Evolutionary conservation across 257 asterid genomes (phyloP).

Genomic region (Eustoma russellianum): DNA sequence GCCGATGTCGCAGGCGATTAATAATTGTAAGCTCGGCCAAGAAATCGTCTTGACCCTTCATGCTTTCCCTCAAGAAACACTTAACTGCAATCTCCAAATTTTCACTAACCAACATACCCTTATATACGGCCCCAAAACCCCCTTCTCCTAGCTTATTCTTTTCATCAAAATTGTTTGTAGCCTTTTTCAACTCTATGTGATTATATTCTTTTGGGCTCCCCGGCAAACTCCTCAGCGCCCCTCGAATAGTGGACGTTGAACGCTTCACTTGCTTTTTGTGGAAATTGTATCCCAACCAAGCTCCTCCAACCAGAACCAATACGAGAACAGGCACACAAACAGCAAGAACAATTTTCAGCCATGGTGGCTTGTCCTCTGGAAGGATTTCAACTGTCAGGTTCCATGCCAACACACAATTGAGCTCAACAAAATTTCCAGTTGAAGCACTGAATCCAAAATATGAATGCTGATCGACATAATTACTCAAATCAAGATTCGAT

Average conservation of each 20-base stretch:
- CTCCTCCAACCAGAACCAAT: conserved; percentile 29
- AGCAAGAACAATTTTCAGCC: conserved; percentile 33
- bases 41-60: conserved; percentile 79
- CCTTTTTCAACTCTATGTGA: conserved; percentile 64
- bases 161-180: conserved; percentile 59
- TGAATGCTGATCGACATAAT: conserved; percentile 36
- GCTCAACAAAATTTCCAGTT: conserved; percentile 43
- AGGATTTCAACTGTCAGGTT: conserved; percentile 48
- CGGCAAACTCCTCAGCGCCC: conserved; percentile 62
- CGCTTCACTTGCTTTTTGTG: conserved; percentile 19
- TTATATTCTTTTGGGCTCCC: conserved; percentile 71
- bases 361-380: conserved; percentile 7
- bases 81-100: conserved; percentile 71
- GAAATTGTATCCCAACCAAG: conserved; percentile 22
- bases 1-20: conserved; percentile 79
- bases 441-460: conserved; percentile 85
- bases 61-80: conserved; percentile 63
- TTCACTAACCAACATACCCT: conserved; percentile 49
- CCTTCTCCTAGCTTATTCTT: conserved; percentile 78
- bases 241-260: conserved; percentile 37
- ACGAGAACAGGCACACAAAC: conserved; percentile 39
- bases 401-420: conserved; percentile 80
- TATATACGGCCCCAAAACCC: conserved; percentile 76
- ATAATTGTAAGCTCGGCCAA: conserved; percentile 86
- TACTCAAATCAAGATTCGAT: conserved; percentile 26